These are phyloP conservation scores for Xylariales sp. DNA, from an alignment of 2,329 filamentous ascomycete genomes.

Conservation along the genomic window DNA sequence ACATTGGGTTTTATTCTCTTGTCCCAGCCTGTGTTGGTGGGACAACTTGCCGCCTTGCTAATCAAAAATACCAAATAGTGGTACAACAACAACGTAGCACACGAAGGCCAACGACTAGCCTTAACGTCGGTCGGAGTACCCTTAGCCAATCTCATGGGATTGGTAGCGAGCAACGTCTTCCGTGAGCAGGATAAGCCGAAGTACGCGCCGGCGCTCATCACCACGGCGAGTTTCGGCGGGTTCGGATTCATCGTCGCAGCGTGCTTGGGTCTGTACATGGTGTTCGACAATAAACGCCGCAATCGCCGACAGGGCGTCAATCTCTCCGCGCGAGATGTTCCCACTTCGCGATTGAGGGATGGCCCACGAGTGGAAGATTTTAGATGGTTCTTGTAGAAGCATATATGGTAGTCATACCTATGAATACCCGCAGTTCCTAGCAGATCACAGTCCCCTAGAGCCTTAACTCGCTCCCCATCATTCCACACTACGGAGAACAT, in stretches of 20 bases:
- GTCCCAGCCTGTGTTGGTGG: background rate
- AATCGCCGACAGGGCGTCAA: conserved; percentile 66
- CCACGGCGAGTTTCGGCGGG: conserved; percentile 73
- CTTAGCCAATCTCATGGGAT: conserved; percentile 80
- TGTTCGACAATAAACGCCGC: conserved; percentile 71
- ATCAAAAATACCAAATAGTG: conserved; percentile 52
- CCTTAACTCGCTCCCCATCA: too few relatives aligned
- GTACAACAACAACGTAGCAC: conserved; percentile 87
- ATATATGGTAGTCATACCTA: too few relatives aligned
- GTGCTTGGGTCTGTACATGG: conserved; percentile 72
- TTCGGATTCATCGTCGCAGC: conserved; percentile 66
- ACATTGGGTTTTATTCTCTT: too few relatives aligned
- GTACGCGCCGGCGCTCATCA: conserved; percentile 74
- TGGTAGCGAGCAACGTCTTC: conserved; percentile 77
- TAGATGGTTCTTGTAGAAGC: conserved; percentile 64
- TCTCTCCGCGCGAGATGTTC: conserved; percentile 66
- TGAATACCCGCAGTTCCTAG: too few relatives aligned
- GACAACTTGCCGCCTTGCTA: conserved; percentile 55
- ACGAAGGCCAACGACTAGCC: conserved; percentile 77
- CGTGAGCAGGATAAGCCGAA: conserved; percentile 70
- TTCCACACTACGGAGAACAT: too few relatives aligned
- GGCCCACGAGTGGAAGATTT: conserved; percentile 66
- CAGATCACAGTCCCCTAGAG: too few relatives aligned
- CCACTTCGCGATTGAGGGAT: conserved; percentile 66
- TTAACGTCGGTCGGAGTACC: conserved; percentile 80